Evolutionary conservation across 2,329 filamentous ascomycete species (phyloP), one percentile per base, ranked within the genome.

Genomic region (Dichotomopilus funicola): DNA sequence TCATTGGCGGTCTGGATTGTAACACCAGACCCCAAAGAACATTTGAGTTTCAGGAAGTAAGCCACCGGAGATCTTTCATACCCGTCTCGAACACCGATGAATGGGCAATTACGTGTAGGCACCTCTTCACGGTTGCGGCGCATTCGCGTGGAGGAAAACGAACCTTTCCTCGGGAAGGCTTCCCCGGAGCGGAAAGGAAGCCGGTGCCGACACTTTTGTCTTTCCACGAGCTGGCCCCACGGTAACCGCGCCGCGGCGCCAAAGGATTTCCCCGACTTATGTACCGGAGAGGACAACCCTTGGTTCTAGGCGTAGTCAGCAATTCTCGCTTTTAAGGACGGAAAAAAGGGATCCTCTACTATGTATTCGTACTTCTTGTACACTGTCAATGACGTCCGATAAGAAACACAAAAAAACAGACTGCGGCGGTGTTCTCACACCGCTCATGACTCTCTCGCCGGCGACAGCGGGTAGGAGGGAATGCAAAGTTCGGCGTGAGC

Each of bases 191-290:
- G 51, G 43, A n/a, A 34, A 27, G 37, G 7, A 9, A n/a, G 12
- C 36, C 35, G 47, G 47, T 19, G 19, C 19, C 13, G 40, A 33
- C 47, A 12, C 36, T 13, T 31, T 35, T 27, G 19, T 27, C 19
- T 27, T 27, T 27, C 19, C 19, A 27, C 19, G 47, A 10, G 13
- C 36, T 49, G 13, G 33, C 3, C 46, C 37, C 27, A 40, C 40
- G 33, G 35, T 13, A 8, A 35, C 56, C 40, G 48, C 42, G 56
- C 58, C 55, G 49, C 54, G 50, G 48, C 42, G 49, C 35, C 47
- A 27, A 27, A 27, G 38, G 44, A 48, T 36, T 38, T 42, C 37
- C 12, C 51, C 51, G 33, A 33, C 27, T 10, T 13, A 42, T 27
- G 35, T 13, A 33, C n/a, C 46, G 40, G 13, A 43, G 12, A n/a